Evolutionary conservation across 2,329 filamentous ascomycete genomes (phyloP).

Genomic region (Clonostachys solani): DNA sequence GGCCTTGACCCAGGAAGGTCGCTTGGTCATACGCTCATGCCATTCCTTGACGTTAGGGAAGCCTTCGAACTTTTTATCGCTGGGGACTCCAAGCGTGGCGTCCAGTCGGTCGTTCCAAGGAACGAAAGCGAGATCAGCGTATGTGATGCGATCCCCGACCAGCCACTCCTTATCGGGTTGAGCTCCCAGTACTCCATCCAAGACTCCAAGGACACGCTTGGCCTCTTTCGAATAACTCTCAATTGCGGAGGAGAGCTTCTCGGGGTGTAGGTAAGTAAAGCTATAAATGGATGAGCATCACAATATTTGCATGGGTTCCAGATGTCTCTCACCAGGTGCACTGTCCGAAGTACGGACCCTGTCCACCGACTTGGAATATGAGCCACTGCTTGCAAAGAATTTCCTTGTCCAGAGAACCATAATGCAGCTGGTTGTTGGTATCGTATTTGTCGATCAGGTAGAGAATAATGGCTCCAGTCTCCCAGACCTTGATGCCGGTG

Average conservation of each 20-base stretch:
- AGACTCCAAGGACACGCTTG: constrained; percentile 17
- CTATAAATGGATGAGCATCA: too few relatives aligned
- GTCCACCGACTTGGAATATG: constrained; percentile 14
- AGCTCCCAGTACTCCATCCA: constrained; percentile 11
- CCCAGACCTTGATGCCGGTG: constrained; percentile 22
- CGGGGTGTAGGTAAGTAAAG: constrained; percentile 14
- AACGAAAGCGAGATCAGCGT: constrained; percentile 29
- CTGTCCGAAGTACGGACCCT: constrained; percentile 41
- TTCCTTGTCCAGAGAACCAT: neutral
- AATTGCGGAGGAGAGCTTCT: constrained; percentile 6
- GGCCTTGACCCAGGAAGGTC: too few relatives aligned
- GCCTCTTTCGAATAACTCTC: constrained; percentile 20
- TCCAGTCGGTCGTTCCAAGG: neutral
- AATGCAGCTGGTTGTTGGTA: constrained; percentile 8
- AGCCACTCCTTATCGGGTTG: constrained; percentile 16
- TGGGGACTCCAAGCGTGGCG: too few relatives aligned
- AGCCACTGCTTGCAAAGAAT: neutral
- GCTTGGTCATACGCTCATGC: too few relatives aligned
- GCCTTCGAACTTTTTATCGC: too few relatives aligned
- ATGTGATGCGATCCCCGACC: constrained; percentile 34
- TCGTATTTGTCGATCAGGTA: constrained; percentile 18
- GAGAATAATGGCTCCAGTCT: constrained; percentile 17
- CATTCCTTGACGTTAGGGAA: too few relatives aligned
- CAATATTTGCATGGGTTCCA: too few relatives aligned
- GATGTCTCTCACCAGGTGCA: constrained; percentile 23